Evolutionary conservation across 2,329 filamentous ascomycete genomes (phyloP).

Genomic region (Aspergillus costaricaensis): DNA sequence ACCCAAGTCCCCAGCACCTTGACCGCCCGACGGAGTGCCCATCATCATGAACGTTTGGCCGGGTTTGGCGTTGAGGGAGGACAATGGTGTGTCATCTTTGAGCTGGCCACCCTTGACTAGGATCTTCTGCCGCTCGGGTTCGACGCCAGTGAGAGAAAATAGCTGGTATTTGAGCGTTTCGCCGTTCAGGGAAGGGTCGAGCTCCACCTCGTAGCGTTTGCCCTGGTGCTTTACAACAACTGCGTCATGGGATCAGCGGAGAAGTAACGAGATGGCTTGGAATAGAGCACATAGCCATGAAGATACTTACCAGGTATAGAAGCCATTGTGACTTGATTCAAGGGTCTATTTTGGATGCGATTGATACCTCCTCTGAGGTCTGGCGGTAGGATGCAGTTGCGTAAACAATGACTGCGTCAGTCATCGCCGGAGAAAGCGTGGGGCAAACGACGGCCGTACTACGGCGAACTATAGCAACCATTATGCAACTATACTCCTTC

Average conservation of each 20-base stretch:
- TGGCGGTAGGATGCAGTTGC: constrained; percentile 16
- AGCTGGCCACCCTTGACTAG: constrained; percentile 91
- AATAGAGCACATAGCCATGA: not conserved
- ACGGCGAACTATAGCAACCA: not conserved
- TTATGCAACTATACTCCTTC: not conserved
- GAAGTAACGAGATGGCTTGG: not conserved
- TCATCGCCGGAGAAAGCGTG: constrained; percentile 22
- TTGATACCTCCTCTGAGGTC: constrained; percentile 4
- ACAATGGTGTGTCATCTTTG: constrained; percentile 90
- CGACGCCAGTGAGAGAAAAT: constrained; percentile 91
- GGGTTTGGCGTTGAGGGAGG: constrained; percentile 79
- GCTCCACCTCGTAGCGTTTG: constrained; percentile 91
- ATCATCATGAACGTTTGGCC: constrained; percentile 94
- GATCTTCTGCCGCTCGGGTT: constrained; percentile 95
- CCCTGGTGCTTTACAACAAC: constrained; percentile 94
- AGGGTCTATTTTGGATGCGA: constrained; percentile 2
- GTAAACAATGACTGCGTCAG: constrained; percentile 20
- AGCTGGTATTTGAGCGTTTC: constrained; percentile 96
- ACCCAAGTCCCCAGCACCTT: constrained; percentile 60
- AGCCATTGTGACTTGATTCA: constrained; percentile 48
- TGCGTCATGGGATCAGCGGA: constrained; percentile 42
- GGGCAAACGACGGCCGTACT: constrained; percentile 14
- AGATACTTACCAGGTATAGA: constrained; percentile 55
- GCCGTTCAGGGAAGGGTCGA: constrained; percentile 80
- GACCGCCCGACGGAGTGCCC: constrained; percentile 76